A percentile compares a stretch with the other conserved stretches of the same genome.
phyloP scores from a whole-genome alignment of 768 basidiomycete species.

The Leccinum boreale region DNA sequence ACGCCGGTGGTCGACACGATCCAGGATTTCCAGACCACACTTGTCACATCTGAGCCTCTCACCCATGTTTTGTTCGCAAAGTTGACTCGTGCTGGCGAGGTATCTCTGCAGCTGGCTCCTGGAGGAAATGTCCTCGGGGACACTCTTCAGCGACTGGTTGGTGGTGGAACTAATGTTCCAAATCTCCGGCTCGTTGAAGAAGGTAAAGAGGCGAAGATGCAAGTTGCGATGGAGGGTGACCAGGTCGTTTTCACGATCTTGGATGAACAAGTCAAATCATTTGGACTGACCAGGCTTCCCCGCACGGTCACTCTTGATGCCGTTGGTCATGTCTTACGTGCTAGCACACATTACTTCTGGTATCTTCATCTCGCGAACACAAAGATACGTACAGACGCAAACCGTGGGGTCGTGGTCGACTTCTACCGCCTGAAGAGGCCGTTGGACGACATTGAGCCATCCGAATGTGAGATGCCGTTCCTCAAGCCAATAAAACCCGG shows the following conservation, averaged over 20 bases:
- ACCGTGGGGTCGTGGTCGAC: not conserved
- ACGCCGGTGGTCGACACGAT: not conserved
- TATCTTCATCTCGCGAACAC: not conserved
- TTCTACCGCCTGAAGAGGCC: not conserved
- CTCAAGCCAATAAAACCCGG: not conserved
- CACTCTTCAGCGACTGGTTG: not conserved
- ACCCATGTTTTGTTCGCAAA: not conserved
- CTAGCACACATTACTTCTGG: not conserved
- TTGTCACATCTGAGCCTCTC: not conserved
- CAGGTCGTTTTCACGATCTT: not conserved
- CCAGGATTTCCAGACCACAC: conserved; percentile 12
- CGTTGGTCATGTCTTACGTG: not conserved
- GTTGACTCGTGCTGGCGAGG: not conserved
- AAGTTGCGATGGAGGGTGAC: not conserved
- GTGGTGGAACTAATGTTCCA: not conserved
- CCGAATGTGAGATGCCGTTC: not conserved
- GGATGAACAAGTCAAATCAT: not conserved
- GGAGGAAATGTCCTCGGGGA: not conserved
- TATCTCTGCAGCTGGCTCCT: not conserved
- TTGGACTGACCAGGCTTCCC: not conserved
- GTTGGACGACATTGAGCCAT: not conserved
- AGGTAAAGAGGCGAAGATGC: not conserved
- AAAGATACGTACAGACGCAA: not conserved
- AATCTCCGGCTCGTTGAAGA: not conserved
- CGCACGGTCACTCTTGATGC: not conserved